Conservation (phyloP, 164 flowering plant species). For the Aristolochia contorta region DNA sequence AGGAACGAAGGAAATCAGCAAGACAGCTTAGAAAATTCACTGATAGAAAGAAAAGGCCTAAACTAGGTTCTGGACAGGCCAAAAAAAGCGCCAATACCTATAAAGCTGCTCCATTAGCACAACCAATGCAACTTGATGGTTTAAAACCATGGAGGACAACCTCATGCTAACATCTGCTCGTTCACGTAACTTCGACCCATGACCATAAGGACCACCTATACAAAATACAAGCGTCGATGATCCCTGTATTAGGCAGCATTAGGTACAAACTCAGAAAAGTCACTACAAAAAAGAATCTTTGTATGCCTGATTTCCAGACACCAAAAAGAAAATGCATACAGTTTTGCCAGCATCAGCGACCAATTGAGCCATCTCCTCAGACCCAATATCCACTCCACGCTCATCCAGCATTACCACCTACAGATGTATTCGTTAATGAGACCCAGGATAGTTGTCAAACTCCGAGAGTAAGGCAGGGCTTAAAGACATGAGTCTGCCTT, state of each 20-base stretch:
- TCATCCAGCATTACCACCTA: constrained; percentile 77
- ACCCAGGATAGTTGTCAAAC: background rate
- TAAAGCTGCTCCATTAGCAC: constrained; percentile 83
- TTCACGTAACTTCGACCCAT: constrained; percentile 51
- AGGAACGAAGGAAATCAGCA: no score
- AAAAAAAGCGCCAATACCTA: constrained; percentile 27
- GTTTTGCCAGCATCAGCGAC: constrained; percentile 66
- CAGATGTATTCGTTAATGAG: background rate
- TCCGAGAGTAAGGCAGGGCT: background rate
- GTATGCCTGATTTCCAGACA: background rate
- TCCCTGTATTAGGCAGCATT: constrained; percentile 30
- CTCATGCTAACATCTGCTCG: constrained; percentile 64
- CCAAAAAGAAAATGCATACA: constrained; percentile 24
- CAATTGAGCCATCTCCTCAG: constrained; percentile 79
- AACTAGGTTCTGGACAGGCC: background rate
- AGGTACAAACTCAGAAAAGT: background rate
- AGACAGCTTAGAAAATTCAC: background rate
- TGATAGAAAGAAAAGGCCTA: background rate
- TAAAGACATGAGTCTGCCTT: no score
- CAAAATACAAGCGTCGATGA: constrained; percentile 68
- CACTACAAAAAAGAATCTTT: no score
- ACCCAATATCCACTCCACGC: constrained; percentile 54
- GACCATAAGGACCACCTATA: constrained; percentile 94
- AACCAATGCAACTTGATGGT: constrained; percentile 75
- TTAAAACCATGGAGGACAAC: constrained; percentile 73